Conservation (phyloP, 2,329 filamentous ascomycete genomes). For the Pestalotiopsis sp. region DNA sequence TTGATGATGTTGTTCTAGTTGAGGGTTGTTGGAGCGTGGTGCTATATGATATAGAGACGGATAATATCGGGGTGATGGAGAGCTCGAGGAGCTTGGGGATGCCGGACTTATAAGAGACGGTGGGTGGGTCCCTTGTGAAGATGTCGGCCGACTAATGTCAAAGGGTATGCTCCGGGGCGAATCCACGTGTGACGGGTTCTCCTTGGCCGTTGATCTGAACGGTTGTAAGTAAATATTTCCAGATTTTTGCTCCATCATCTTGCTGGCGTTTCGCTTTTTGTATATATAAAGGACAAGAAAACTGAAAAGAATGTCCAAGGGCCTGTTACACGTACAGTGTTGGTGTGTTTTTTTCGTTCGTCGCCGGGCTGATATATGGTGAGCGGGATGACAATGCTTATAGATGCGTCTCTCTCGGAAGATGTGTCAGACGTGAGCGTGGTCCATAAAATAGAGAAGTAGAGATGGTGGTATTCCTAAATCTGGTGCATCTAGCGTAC, state of each 20-base stretch:
- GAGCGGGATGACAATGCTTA: slow-evolving; percentile 8
- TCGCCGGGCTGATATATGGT: slow-evolving; percentile 3
- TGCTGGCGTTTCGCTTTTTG: slow-evolving; percentile 24
- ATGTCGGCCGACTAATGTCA: slow-evolving; percentile 22
- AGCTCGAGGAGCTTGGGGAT: slow-evolving; percentile 24
- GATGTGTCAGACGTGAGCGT: slow-evolving; percentile 1
- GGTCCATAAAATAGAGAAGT: slow-evolving; percentile 9
- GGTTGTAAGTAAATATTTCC: slow-evolving; percentile 31
- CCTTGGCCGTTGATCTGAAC: slow-evolving; percentile 29
- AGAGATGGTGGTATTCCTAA: slow-evolving; percentile 16
- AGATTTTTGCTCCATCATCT: slow-evolving; percentile 20
- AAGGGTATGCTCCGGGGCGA: slow-evolving; percentile 23
- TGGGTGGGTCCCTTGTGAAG: slow-evolving; percentile 26
- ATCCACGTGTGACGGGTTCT: slow-evolving; percentile 22
- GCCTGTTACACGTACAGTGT: slow-evolving; percentile 24
- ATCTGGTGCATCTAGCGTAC: slow-evolving; percentile 12
- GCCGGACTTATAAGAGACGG: slow-evolving; percentile 31
- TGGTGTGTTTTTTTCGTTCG: background rate
- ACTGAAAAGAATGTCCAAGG: slow-evolving; percentile 14
- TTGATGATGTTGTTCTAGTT: slow-evolving; percentile 24
- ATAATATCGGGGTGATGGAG: slow-evolving; percentile 26
- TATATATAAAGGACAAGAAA: slow-evolving; percentile 13
- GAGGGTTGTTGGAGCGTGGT: slow-evolving; percentile 4
- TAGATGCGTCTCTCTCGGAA: background rate
- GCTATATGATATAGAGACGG: slow-evolving; percentile 28